Base-by-base conservation (phyloP, 257 asterid genomes). In the Haberlea rhodopensis region DNA sequence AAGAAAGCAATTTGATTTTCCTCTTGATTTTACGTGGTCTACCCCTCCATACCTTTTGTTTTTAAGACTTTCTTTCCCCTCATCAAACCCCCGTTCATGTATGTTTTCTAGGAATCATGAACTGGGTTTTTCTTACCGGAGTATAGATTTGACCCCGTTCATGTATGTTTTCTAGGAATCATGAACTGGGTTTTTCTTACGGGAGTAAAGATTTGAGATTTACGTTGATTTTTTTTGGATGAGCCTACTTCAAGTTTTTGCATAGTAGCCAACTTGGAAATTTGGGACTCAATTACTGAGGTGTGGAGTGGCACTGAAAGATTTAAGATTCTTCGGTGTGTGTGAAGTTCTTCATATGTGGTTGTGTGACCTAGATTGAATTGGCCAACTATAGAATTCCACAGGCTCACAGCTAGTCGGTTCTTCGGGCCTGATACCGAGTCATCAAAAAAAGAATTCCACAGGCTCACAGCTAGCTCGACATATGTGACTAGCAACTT, bases 341-440 rank as follows among this genome's bases (percentile, higher is more conserved):
- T n/a, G 27, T 69, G 75, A 59, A 29, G 48, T 62, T 31, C 25
- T 61, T 21, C 55, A 43, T 53, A 25, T 65, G 64, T 73, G 70
- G 62, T 59, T 66, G 2, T 73, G 82, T 76, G 85, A 80, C 78
- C 61, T 64, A 25, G 63, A 71, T 76, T 76, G 31, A 49, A 67
- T 73, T 76, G 85, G 68, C 80, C 82, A 78, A 80, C 80, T 2
- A 2, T 40, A 52, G 60, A 62, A 67, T 56, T 79, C 63, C n/a
- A n/a, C n/a, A n/a, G n/a, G n/a, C n/a, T n/a, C n/a, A n/a, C n/a
- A n/a, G n/a, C n/a, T n/a, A n/a, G n/a, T n/a, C n/a, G n/a, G n/a
- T n/a, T n/a, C n/a, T n/a, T n/a, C n/a, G n/a, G n/a, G n/a, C n/a
- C n/a, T n/a, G n/a, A n/a, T n/a, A n/a, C n/a, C n/a, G n/a, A n/a